Evolutionary conservation across 1,284 basidiomycete species (phyloP), one percentile per base, ranked within the genome.

Genomic region (Leccinum subspadiceum): DNA sequence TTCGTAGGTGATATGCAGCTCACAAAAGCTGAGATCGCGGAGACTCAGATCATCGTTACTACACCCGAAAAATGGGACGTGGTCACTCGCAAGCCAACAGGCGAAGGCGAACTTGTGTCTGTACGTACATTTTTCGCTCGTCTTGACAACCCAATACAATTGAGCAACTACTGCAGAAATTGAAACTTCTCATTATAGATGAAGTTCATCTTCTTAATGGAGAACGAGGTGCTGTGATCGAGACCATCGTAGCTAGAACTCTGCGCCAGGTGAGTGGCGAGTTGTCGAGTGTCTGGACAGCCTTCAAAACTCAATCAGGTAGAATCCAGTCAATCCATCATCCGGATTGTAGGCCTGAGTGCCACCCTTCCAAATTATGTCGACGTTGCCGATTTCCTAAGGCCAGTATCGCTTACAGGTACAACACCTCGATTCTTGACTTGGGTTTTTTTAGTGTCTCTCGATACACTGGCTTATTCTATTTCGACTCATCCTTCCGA

Each of bases 21-120:
- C 73, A 96, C 97, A 2, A 90, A 92, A 70, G 84, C 88, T 33
- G 96, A 99, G 76, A 96, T 99, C 62, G 90, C 90, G 3, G 90
- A 93, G 73, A 99, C 97, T 13, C 97, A 99, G 72, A 92, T 99
- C 60, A 98, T 99, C 63, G 95, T 99, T 10, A 99, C 97, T 0
- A 99, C 97, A 1, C 97, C 97, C 0, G 97, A 99, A 73, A 99
- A 99, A 76, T 99, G 97, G 97, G 97, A 99, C 68, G 97, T 99
- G 0, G 97, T 99, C 1, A 99, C 97, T 6, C 83, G 97, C 62
- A 99, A 98, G 73, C 95, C 96, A 0, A 94, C 93, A 0, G 96
- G 96, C 6, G 96, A 98, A 75, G 96, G 96, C 12, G 96, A 98
- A 73, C 80, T 99, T 24, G 94, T 94, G 17, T 89, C 93, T 56